phyloP scores from a whole-genome alignment of 257 asterid genomes.

The Solanum appendiculatum region DNA sequence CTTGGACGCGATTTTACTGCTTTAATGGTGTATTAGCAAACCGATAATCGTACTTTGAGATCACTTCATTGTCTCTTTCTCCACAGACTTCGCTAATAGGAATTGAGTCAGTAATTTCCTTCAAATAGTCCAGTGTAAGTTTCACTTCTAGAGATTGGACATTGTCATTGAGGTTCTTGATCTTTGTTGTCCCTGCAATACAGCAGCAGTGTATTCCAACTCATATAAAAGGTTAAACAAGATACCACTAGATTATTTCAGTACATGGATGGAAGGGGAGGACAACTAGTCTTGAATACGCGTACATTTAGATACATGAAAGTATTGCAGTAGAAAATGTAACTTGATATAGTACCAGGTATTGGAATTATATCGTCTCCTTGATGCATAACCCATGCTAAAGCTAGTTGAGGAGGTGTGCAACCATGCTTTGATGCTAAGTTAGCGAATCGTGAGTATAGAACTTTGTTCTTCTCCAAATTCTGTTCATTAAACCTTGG shows the following conservation, averaged over 20 bases:
- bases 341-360: conserved; percentile 19
- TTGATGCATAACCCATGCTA: conserved; percentile 50
- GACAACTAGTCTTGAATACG: not conserved
- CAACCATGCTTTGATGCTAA: conserved; percentile 32
- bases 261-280: not conserved
- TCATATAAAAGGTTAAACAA: not conserved
- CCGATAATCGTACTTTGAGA: conserved; percentile 8
- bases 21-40: conserved; percentile 20
- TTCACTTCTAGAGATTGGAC: conserved; percentile 22
- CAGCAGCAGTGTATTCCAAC: not conserved
- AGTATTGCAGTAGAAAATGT: not conserved
- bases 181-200: conserved; percentile 35
- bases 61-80: conserved; percentile 3
- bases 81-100: conserved; percentile 30
- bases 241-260: not conserved
- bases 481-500: conserved; percentile 38
- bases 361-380: conserved; percentile 41
- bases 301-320: not conserved
- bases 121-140: conserved; percentile 24
- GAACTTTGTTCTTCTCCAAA: conserved; percentile 30
- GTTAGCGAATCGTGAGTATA: conserved; percentile 16
- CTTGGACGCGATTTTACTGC: not conserved
- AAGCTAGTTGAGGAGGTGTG: conserved; percentile 41
- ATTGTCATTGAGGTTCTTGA: conserved; percentile 28
- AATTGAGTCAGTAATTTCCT: conserved; percentile 23